Conservation (phyloP, 371 early-diverging fungal species). For the Syncephalastrum contaminatum region DNA sequence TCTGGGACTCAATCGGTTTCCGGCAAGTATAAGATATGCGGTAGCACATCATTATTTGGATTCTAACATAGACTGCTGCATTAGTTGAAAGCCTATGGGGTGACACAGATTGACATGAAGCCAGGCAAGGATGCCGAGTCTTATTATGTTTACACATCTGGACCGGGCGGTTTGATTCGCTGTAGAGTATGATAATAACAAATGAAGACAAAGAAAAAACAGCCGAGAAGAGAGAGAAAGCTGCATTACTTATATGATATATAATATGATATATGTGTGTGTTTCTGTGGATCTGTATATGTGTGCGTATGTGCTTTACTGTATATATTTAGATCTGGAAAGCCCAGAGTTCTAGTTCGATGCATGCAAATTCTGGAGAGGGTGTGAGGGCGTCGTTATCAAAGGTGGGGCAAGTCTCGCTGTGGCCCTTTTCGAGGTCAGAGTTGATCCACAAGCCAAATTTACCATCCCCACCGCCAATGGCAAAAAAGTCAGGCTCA, state of each 20-base stretch:
- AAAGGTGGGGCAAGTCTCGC: conserved; percentile 83
- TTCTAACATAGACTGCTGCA: not conserved
- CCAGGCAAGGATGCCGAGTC: conserved; percentile 5
- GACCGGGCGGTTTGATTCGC: conserved; percentile 43
- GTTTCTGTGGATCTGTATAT: too few species aligned
- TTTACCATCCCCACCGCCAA: conserved; percentile 89
- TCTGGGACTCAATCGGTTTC: conserved; percentile 56
- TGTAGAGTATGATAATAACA: conserved; percentile 11
- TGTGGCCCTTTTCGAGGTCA: conserved; percentile 84
- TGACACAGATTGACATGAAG: conserved; percentile 44
- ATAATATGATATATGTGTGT: too few species aligned
- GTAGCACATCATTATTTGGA: conserved; percentile 1
- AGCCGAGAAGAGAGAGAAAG: too few species aligned
- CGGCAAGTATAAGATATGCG: conserved; percentile 34
- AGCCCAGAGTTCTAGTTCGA: conserved; percentile 45
- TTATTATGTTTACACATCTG: conserved; percentile 40
- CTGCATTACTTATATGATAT: too few species aligned
- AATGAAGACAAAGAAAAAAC: too few species aligned
- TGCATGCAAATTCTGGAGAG: conserved; percentile 34
- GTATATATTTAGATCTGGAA: conserved; percentile 14
- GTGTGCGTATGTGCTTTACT: too few species aligned
- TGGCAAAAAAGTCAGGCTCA: conserved; percentile 80
- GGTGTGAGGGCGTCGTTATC: conserved; percentile 72
- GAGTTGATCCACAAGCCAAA: conserved; percentile 92
- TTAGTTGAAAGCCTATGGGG: conserved; percentile 52